Base-by-base conservation (phyloP, 2,329 filamentous ascomycete species). In the Verticillium nubilum region DNA sequence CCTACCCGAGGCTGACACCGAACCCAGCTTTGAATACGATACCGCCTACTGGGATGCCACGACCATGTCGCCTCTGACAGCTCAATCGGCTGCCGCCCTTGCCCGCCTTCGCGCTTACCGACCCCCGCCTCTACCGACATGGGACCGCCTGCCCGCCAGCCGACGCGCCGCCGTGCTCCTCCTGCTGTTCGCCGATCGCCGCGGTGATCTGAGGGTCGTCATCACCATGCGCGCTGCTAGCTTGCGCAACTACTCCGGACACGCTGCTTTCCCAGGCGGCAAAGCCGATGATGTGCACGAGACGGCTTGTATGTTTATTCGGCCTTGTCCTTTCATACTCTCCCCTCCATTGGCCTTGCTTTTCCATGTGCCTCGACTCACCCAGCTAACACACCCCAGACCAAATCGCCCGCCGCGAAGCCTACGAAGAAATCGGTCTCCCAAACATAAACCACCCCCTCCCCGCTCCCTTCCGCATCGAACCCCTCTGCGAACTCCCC, bases 371-470 rank as follows among this genome's bases (percentile, higher is more conserved):
- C 42, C n/a, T 47, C 42, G 42, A 19, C 7, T 10, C 29, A 7
- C 42, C 42, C n/a, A 54, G 31, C 37, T n/a, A 23, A 47, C 15
- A 5, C 52, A 79, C 1, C 76, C 10, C 79, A 75, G 91, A 91
- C 73, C 84, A 93, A 69, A 96, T 93, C 57, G 92, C 94, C 9
- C 86, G 94, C 25, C 86, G 94, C 64, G 94, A 98, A 79, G 93
- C 94, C 1, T 90, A 84, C 72, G 94, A 98, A 73, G 94, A 98
- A 73, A 97, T 98, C 64, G 94, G 94, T 1, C 85, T 98, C 2
- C 91, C 94, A 1, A 80, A 88, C 68, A 81, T 86, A 66, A 86
- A 92, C 69, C 67, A 72, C 60, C 84, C 84, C 61, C 81, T 97
- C 29, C 91, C 91, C 1, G 76, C 79, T 13, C 91, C 91, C 1